phyloP scores from a whole-genome alignment of 1,284 basidiomycete species.

The Coriolopsis trogii region DNA sequence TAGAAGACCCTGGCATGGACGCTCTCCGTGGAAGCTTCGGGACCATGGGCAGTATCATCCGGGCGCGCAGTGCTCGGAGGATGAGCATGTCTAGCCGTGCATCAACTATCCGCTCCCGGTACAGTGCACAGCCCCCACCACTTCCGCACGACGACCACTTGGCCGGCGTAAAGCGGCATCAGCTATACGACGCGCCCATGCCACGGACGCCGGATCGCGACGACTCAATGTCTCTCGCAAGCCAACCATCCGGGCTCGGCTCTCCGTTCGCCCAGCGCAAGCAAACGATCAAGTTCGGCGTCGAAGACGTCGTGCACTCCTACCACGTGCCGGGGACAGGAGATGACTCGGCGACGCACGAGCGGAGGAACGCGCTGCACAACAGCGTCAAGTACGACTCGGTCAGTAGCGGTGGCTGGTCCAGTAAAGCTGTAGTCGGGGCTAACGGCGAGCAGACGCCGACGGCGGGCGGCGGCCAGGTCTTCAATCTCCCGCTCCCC shows the following conservation, averaged over 20 bases:
- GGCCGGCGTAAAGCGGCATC: conserved; percentile 66
- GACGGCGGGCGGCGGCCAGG: conserved; percentile 3
- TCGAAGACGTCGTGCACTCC: conserved; percentile 71
- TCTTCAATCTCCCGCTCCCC: conserved; percentile 17
- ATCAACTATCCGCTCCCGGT: conserved; percentile 30
- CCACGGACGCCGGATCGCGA: conserved; percentile 28
- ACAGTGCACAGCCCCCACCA: conserved; percentile 21
- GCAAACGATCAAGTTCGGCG: conserved; percentile 76
- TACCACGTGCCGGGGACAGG: conserved; percentile 56
- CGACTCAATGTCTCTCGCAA: conserved; percentile 35
- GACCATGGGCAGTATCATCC: conserved; percentile 86
- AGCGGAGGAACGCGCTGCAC: conserved; percentile 42
- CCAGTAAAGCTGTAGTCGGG: conserved; percentile 21
- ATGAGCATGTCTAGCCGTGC: conserved; percentile 59
- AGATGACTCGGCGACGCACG: conserved; percentile 53
- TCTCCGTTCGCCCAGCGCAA: conserved; percentile 45
- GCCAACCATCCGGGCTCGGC: conserved; percentile 25
- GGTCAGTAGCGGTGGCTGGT: conserved; percentile 28
- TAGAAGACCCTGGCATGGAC: conserved; percentile 87
- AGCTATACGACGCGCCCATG: conserved; percentile 80
- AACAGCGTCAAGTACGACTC: conserved; percentile 19
- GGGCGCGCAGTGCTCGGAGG: conserved; percentile 70
- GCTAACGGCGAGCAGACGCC: conserved; percentile 24
- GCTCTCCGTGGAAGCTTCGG: conserved; percentile 89
- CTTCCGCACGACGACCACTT: conserved; percentile 29